Base-by-base conservation (phyloP, 257 asterid species). In the Nicotiana benthamiana region DNA sequence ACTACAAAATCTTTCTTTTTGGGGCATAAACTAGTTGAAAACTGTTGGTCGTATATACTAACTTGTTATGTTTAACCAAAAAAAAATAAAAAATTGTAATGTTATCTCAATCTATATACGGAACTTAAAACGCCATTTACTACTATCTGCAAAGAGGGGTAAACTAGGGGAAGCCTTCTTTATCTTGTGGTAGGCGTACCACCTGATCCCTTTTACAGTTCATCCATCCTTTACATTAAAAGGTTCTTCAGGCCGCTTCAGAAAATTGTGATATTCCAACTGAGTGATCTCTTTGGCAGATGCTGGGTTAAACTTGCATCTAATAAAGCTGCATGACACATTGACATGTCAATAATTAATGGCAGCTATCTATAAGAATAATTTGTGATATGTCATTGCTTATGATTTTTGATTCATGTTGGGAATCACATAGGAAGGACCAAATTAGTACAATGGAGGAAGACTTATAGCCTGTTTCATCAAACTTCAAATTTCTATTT, bases 241-340 rank as follows among this genome's bases (percentile, higher is more conserved):
- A 68, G 34, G 77, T 40, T 91, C 92, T 81, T 89, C 92, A 1
- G 91, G 93, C 30, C 30, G 30, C 83, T 88, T 84, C 67, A 93
- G 91, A 87, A 94, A 93, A 87, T 93, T 91, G 87, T 87, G 97
- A 79, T 87, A 87, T 87, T 90, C 98, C 86, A 92, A 65, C 81
- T 88, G 97, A 9, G 89, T 86, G 96, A 94, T 94, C 86, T 91
- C 97, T 80, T 97, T 97, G 75, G 91, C 95, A 18, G 84, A 81
- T 27, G 81, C 88, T 1, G 96, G 88, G 62, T 94, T 94, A 16
- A 91, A 94, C 75, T 91, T 85, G 87, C 97, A 94, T 2, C 97
- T 89, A 79, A 89, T 90, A 61, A 93, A 94, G 80, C 98, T 93
- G 80, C 80, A 30, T 0, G 6, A n/a, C 53, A 53, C 48, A 36